Conservation (phyloP, 257 asterid genomes). For the Lycium ferocissimum region DNA sequence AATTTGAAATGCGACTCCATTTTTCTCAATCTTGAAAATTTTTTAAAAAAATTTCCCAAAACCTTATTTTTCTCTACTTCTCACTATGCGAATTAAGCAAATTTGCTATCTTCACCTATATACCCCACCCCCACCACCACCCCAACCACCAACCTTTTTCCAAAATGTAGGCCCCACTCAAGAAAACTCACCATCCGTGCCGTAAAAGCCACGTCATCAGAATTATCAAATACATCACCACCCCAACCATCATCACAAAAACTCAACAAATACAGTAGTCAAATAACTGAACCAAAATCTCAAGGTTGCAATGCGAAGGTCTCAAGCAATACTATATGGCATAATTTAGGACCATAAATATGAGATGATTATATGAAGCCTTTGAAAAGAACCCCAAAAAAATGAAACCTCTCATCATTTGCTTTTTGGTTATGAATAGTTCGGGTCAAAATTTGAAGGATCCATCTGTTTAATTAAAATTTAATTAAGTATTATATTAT, state of each 20-base stretch:
- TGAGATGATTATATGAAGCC: constrained; percentile 84
- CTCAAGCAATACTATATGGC: constrained; percentile 96
- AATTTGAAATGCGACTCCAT: too few relatives aligned
- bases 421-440: too few relatives aligned
- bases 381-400: too few relatives aligned
- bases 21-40: too few relatives aligned
- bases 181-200: background rate
- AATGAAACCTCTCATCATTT: too few relatives aligned
- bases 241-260: constrained; percentile 47
- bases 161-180: background rate
- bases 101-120: background rate
- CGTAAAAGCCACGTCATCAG: too few relatives aligned
- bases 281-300: constrained; percentile 86
- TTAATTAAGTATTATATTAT: too few relatives aligned
- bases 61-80: background rate
- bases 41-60: background rate
- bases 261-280: constrained; percentile 85
- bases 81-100: constrained; percentile 20
- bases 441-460: too few relatives aligned
- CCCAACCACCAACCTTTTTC: background rate
- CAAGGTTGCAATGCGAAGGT: constrained; percentile 97
- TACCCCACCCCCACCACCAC: background rate
- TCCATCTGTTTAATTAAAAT: too few relatives aligned
- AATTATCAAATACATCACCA: constrained; percentile 37
- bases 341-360: constrained; percentile 90